Evolutionary conservation across 2,329 filamentous ascomycete species (phyloP).

Genomic region (Xylariaceae sp.): DNA sequence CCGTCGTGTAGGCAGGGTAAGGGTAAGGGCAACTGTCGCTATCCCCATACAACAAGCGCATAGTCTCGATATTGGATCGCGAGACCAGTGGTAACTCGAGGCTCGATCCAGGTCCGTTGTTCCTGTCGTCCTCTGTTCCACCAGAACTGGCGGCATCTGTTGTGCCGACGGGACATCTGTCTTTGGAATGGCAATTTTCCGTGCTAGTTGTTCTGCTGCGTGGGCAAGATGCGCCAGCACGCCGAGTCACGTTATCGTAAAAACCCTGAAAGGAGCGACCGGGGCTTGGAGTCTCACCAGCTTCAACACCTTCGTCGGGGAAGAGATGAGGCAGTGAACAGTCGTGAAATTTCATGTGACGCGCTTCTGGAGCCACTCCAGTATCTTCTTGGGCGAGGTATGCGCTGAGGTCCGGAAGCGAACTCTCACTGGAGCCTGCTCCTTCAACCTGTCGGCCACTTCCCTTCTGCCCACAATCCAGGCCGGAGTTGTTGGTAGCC

Average conservation of each 20-base stretch:
- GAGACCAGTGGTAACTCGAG: background rate
- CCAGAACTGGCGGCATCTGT: too few species aligned
- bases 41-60: background rate
- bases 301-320: too few species aligned
- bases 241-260: too few species aligned
- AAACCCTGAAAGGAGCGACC: background rate
- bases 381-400: conserved; percentile 7
- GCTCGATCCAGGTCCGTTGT: background rate
- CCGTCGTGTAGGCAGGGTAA: background rate
- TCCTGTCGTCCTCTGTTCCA: too few species aligned
- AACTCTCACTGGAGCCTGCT: background rate
- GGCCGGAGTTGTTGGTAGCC: background rate
- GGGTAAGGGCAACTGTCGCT: too few species aligned
- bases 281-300: too few species aligned
- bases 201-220: too few species aligned
- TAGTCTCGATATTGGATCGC: background rate
- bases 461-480: background rate
- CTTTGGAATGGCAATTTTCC: background rate
- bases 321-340: conserved; percentile 3
- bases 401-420: background rate
- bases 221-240: too few species aligned
- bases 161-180: too few species aligned
- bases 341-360: background rate
- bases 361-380: background rate
- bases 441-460: background rate